phyloP scores from a whole-genome alignment of 495 filamentous ascomycete genomes.

The Xanthoparmelia taractica region DNA sequence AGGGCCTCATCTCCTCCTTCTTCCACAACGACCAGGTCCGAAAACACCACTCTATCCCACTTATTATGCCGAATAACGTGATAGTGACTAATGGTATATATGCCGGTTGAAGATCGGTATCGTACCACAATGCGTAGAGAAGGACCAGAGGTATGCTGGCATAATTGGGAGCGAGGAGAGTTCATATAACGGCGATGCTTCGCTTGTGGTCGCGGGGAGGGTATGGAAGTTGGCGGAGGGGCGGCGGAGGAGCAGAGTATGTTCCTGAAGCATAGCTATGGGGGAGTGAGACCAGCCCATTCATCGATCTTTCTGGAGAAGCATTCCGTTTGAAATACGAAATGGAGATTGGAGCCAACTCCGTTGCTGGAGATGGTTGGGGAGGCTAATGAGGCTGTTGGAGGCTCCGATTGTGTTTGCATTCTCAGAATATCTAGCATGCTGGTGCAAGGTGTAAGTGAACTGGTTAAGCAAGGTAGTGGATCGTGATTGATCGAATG shows the following conservation, averaged over 20 bases:
- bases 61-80: conserved; percentile 47
- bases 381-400: neutral
- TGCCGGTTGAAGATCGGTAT: conserved; percentile 30
- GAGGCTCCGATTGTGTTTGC: neutral
- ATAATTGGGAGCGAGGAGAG: conserved; percentile 47
- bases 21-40: conserved; percentile 33
- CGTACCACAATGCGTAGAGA: conserved; percentile 52
- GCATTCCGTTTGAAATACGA: neutral
- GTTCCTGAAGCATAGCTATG: neutral
- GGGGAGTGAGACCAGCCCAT: neutral
- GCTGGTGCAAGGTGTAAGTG: neutral
- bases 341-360: neutral
- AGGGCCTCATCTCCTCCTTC: conserved; percentile 16
- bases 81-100: conserved; percentile 51
- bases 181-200: conserved; percentile 52
- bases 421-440: neutral
- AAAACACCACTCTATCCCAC: conserved; percentile 51
- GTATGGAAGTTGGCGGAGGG: conserved; percentile 48
- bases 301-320: neutral
- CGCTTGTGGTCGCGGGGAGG: conserved; percentile 46
- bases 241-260: neutral
- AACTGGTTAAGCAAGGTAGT: no score
- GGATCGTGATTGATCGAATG: no score
- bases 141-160: conserved; percentile 48
- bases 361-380: neutral